Conservation (phyloP, 2,329 filamentous ascomycete genomes). For the Ceratocystiopsis brevicomis region DNA sequence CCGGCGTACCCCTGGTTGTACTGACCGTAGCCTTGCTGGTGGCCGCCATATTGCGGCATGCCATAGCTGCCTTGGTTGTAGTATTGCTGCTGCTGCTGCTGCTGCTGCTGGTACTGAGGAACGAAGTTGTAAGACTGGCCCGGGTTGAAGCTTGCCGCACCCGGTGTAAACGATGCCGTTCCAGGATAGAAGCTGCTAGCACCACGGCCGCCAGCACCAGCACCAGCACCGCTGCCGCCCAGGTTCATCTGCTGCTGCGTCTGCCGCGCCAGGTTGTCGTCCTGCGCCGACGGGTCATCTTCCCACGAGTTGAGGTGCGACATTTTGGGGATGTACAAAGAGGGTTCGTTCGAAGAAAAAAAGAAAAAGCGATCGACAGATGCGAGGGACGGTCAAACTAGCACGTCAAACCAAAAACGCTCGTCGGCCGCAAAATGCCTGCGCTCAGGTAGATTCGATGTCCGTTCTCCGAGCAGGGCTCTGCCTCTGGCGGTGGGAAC, state of each 20-base stretch:
- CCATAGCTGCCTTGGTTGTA: conserved; percentile 4
- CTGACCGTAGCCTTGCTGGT: conserved; percentile 26
- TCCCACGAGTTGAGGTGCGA: conserved; percentile 87
- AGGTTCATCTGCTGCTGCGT: conserved; percentile 58
- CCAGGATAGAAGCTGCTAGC: conserved; percentile 43
- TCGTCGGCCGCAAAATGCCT: no score
- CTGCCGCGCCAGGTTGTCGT: conserved; percentile 61
- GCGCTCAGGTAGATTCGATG: no score
- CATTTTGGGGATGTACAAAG: conserved; percentile 1
- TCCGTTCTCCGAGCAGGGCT: no score
- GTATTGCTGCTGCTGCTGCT: conserved; percentile 10
- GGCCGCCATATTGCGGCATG: conserved; percentile 23
- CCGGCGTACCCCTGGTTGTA: conserved; percentile 18
- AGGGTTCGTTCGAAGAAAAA: no score
- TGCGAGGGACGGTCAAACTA: no score
- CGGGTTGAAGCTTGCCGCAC: conserved; percentile 43
- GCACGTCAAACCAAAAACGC: no score
- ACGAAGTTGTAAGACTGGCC: conserved; percentile 41
- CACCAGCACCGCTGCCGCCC: conserved; percentile 25
- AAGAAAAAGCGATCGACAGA: no score
- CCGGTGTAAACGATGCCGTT: conserved; percentile 53
- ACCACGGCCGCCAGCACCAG: conserved; percentile 4
- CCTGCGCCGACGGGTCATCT: conserved; percentile 62
- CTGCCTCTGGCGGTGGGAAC: no score
- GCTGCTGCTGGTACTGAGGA: conserved; percentile 10